Base-by-base conservation (phyloP, 306 rosid genomes). In the Vicia sativa region DNA sequence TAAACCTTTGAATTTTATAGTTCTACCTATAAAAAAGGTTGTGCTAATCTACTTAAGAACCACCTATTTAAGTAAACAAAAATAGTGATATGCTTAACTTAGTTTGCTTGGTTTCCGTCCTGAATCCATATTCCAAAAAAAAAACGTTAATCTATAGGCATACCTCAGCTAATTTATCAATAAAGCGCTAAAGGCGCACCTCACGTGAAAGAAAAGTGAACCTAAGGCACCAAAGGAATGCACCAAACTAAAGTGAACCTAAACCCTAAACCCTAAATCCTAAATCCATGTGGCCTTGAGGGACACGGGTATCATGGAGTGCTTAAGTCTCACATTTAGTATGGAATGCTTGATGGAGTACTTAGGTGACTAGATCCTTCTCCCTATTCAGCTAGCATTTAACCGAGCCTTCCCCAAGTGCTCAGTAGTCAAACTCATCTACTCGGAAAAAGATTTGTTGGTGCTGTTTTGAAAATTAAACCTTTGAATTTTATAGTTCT, bases 201-300 rank as follows among this genome's bases (percentile, higher is more conserved):
- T 39, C 52, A 15, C 18, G 55, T 38, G 42, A 62, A 28, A 62
- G 45, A 39, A 52, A 52, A 46, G 38, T 29, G 35, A 28, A 34
- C n/a, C 74, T 45, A 42, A 70, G 35, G 29, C 28, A 25, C 56
- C 70, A 73, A 52, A 15, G 55, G 15, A 44, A 11, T 39, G 25
- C 35, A 28, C 35, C 55, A 14, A 44, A 16, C 77, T 16, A n/a
- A 14, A 42, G 65, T n/a, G n/a, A n/a, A n/a, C n/a, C n/a, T n/a
- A n/a, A n/a, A n/a, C n/a, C n/a, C n/a, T n/a, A n/a, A n/a, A n/a
- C n/a, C n/a, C n/a, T n/a, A n/a, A n/a, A n/a, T n/a, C n/a, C n/a
- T n/a, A n/a, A n/a, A n/a, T n/a, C n/a, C n/a, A n/a, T n/a, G n/a
- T n/a, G n/a, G n/a, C n/a, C n/a, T n/a, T n/a, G n/a, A n/a, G n/a